Base-by-base conservation (phyloP, 2,329 filamentous ascomycete genomes). In the Tolypocladium pustulatum region DNA sequence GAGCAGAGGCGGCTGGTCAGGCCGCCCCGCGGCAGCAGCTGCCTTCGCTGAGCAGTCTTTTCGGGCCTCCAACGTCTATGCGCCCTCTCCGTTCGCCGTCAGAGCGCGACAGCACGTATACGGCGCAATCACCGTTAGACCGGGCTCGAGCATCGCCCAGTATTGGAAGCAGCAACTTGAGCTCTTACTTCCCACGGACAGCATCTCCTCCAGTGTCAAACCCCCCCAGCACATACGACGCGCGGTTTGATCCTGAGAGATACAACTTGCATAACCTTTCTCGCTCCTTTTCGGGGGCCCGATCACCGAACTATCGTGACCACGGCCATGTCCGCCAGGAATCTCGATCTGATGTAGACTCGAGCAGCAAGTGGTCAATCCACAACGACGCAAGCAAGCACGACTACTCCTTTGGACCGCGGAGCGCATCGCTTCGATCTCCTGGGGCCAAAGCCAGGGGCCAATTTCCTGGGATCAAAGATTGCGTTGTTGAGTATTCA, bases 21-120 rank as follows among this genome's bases (percentile, higher is more conserved):
- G 58, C 63, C 61, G 63, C 67, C 27, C 61, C 67, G 54, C 73
- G 75, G 59, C 79, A 80, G 63, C 78, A 81, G 64, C 75, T 84
- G 27, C 82, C 82, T 2, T 78, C 82, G 7, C 65, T 85, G 62
- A 83, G 79, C 69, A 84, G 81, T 63, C 70, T 85, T 20, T 83
- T 84, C 63, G 80, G 79, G 3, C 78, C 78, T 7, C 72, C 77
- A 13, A 70, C 77, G 6, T 68, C 75, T 53, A 69, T 75, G 38
- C 73, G 76, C 55, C 72, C 77, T 32, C 64, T 76, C 55, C 73
- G 75, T 60, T 80, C 80, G 41, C 76, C 79, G 27, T 74, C 75
- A 25, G 80, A 81, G 38, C 75, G 77, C 30, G 73, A 74, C n/a
- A 69, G 70, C 22, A 67, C 74, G 41, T 75, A 76, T 51, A 66